phyloP scores from a whole-genome alignment of 495 filamentous ascomycete species.

The Hyaloscypha variabilis region DNA sequence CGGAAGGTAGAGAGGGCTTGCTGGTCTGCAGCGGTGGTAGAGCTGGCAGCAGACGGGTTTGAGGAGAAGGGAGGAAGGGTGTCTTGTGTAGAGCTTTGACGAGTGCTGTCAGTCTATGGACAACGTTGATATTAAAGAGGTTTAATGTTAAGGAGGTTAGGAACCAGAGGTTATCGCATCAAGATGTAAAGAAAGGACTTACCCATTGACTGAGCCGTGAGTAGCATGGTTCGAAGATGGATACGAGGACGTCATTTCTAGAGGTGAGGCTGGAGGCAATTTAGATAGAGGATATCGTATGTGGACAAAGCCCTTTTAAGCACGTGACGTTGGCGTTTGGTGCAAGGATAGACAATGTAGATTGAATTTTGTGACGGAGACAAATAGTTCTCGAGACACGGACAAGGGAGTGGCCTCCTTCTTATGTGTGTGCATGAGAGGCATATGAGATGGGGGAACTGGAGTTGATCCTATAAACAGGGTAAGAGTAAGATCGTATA shows the following conservation, averaged over 20 bases:
- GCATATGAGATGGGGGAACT: no score
- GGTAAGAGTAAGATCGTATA: no score
- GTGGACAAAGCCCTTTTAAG: no score
- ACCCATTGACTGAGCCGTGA: not conserved
- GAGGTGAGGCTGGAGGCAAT: not conserved
- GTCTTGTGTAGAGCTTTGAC: not conserved
- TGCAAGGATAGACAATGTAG: no score
- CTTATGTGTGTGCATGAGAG: no score
- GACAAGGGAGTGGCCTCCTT: no score
- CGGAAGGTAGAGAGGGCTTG: not conserved
- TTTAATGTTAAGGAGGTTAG: not conserved
- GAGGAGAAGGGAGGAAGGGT: not conserved
- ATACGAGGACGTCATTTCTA: not conserved
- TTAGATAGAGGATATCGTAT: no score
- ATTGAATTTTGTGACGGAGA: no score
- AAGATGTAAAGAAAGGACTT: not conserved
- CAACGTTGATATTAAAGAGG: no score
- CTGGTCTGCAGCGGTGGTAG: not conserved
- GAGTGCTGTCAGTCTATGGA: not conserved
- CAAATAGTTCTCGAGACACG: no score
- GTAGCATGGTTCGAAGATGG: conserved; percentile 3
- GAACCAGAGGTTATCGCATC: not conserved
- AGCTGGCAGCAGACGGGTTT: not conserved
- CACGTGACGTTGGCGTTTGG: no score
- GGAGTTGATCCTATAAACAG: no score